A percentile compares a stretch with the other conserved stretches of the same genome.
phyloP scores from a whole-genome alignment of 352 stramenopile genomes.

The Globisporangium parvum region DNA sequence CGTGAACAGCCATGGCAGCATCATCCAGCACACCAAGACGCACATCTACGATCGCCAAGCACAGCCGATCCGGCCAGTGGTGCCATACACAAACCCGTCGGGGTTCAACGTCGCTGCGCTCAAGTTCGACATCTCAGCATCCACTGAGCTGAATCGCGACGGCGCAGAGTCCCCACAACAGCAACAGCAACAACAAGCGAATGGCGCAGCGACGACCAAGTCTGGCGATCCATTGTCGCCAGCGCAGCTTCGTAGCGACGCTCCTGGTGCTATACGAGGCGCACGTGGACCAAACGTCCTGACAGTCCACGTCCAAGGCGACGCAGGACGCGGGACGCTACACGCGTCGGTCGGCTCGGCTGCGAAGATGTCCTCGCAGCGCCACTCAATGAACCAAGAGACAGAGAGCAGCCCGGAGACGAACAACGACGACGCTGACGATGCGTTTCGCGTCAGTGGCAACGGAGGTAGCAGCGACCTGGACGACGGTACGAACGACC shows the following conservation, averaged over 20 bases:
- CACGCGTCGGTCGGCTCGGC: slow-evolving; percentile 13
- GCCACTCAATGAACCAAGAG: slow-evolving; percentile 22
- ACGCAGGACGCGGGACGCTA: slow-evolving; percentile 6
- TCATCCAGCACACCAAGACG: slow-evolving; percentile 47
- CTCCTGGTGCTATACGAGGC: background rate
- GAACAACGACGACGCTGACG: slow-evolving; percentile 13
- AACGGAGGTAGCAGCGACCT: slow-evolving; percentile 20
- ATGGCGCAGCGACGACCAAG: no score
- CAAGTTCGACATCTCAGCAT: slow-evolving; percentile 60
- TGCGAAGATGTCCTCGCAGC: background rate
- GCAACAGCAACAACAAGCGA: background rate
- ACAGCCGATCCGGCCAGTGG: slow-evolving; percentile 27
- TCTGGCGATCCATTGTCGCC: background rate
- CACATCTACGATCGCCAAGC: slow-evolving; percentile 57
- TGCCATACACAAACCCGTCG: slow-evolving; percentile 53
- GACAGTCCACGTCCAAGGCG: slow-evolving; percentile 24
- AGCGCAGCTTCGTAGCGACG: background rate
- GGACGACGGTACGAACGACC: slow-evolving; percentile 25
- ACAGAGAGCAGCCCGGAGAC: slow-evolving; percentile 15
- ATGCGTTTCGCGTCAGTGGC: slow-evolving; percentile 14
- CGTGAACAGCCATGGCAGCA: slow-evolving; percentile 29
- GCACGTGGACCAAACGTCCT: slow-evolving; percentile 18
- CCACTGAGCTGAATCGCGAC: slow-evolving; percentile 4
- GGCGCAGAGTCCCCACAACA: slow-evolving; percentile 2
- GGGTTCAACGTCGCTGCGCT: slow-evolving; percentile 72